phyloP scores from a whole-genome alignment of 768 basidiomycete species.

The Amanita brunnescens region DNA sequence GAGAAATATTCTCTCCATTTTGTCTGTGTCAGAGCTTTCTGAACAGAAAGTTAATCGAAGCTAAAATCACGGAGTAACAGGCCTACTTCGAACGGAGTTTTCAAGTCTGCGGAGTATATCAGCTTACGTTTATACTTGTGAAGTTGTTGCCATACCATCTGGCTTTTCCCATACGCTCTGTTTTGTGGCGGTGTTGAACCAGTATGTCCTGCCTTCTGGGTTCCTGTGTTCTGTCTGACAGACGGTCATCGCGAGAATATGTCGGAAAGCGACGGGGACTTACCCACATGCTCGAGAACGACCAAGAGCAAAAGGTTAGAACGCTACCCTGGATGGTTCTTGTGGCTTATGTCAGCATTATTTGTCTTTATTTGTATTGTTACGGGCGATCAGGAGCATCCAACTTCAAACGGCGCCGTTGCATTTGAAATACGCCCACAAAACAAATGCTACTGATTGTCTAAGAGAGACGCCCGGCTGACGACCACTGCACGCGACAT shows the following conservation, averaged over 20 bases:
- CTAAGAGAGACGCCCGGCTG: background rate
- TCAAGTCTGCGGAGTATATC: slow-evolving; percentile 50
- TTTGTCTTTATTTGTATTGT: slow-evolving; percentile 9
- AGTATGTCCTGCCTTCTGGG: slow-evolving; percentile 95
- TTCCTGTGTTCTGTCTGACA: slow-evolving; percentile 86
- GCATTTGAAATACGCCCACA: background rate
- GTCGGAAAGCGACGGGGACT: slow-evolving; percentile 9
- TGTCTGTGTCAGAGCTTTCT: slow-evolving; percentile 78
- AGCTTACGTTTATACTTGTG: background rate
- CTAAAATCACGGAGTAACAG: slow-evolving; percentile 4
- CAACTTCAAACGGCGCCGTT: too few species aligned
- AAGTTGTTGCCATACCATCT: slow-evolving; percentile 49
- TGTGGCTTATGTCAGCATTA: background rate
- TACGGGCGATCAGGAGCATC: too few species aligned
- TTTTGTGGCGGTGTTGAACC: slow-evolving; percentile 85
- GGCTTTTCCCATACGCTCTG: slow-evolving; percentile 99
- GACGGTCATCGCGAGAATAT: slow-evolving; percentile 18
- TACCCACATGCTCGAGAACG: slow-evolving; percentile 1
- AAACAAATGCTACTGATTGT: too few species aligned
- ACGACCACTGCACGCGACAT: background rate
- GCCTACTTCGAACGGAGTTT: slow-evolving; percentile 83
- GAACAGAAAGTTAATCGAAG: slow-evolving; percentile 9
- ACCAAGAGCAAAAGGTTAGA: background rate
- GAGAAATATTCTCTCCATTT: slow-evolving; percentile 97
- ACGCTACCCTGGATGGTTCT: background rate